phyloP scores from a whole-genome alignment of 2,329 filamentous ascomycete genomes.

The Mycogone perniciosa region DNA sequence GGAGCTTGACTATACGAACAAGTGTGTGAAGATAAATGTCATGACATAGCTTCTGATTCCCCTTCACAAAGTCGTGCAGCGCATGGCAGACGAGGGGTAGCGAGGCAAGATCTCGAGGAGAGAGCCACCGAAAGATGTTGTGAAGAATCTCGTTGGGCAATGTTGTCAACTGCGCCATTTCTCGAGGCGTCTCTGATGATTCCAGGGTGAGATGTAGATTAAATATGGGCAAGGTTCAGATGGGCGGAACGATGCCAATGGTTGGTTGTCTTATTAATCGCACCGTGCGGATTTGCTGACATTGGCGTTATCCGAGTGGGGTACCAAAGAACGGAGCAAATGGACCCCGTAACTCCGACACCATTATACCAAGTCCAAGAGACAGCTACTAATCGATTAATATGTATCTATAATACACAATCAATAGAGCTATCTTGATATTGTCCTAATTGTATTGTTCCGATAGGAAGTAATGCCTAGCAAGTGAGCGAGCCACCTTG shows the following conservation, averaged over 20 bases:
- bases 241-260: background rate
- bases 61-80: slow-evolving; percentile 48
- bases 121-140: slow-evolving; percentile 50
- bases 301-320: too few species aligned
- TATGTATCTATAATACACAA: too few species aligned
- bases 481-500: too few species aligned
- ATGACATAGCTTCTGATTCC: slow-evolving; percentile 55
- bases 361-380: too few species aligned
- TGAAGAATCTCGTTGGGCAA: slow-evolving; percentile 60
- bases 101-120: slow-evolving; percentile 48
- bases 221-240: background rate
- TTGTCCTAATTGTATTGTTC: too few species aligned
- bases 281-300: too few species aligned
- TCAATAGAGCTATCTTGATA: too few species aligned
- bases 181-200: background rate
- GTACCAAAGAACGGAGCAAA: too few species aligned
- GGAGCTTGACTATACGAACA: slow-evolving; percentile 31
- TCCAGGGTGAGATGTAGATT: background rate
- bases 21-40: slow-evolving; percentile 53
- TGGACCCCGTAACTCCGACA: too few species aligned
- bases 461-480: too few species aligned
- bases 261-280: too few species aligned
- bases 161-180: slow-evolving; percentile 16
- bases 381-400: too few species aligned
- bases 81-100: slow-evolving; percentile 46